Conservation (phyloP, 768 basidiomycete species). For the Neoboletus magnificus region DNA sequence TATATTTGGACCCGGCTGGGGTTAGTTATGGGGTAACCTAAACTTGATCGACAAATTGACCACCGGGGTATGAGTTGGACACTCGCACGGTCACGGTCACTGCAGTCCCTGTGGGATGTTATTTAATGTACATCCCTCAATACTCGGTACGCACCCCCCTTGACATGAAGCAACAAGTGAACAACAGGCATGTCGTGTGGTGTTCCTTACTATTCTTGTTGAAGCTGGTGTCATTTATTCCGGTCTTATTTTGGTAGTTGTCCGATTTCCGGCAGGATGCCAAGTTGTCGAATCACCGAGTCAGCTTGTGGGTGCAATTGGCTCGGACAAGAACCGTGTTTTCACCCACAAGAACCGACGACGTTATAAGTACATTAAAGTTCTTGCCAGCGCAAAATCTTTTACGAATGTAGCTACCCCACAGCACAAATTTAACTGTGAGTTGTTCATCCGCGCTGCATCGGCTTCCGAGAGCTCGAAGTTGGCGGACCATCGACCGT, state of each 20-base stretch:
- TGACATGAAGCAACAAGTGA: background rate
- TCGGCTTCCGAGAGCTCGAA: background rate
- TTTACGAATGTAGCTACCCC: background rate
- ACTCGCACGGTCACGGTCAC: slow-evolving; percentile 1
- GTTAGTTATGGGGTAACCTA: background rate
- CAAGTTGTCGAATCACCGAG: background rate
- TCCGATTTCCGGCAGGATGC: background rate
- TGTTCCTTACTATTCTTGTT: background rate
- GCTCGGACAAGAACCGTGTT: background rate
- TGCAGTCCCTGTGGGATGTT: background rate
- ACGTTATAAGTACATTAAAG: background rate
- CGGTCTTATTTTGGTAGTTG: background rate
- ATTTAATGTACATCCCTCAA: background rate
- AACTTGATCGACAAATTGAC: background rate
- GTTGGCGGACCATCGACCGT: background rate
- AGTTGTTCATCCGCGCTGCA: background rate
- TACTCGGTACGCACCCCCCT: background rate
- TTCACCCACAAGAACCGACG: background rate
- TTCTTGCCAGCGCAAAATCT: background rate
- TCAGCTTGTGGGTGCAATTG: background rate
- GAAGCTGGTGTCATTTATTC: background rate
- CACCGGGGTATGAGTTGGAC: background rate
- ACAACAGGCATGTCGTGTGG: background rate
- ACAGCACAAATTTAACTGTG: slow-evolving; percentile 1
- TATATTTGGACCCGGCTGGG: background rate